phyloP scores from a whole-genome alignment of 2,329 filamentous ascomycete genomes.

The Fusarium foetens region DNA sequence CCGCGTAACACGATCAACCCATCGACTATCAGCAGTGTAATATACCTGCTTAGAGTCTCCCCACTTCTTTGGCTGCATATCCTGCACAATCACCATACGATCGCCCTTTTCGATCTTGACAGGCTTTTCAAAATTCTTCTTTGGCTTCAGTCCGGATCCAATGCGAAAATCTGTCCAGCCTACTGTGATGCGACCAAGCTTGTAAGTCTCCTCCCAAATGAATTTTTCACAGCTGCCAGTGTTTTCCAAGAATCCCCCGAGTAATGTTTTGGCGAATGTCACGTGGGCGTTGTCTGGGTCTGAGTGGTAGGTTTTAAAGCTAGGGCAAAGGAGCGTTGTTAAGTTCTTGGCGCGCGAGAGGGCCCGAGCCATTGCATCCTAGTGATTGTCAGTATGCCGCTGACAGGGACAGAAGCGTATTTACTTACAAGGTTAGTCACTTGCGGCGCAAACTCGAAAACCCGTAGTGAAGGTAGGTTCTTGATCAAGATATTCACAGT shows the following conservation, averaged over 20 bases:
- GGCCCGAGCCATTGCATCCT: not conserved
- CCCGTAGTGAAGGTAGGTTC: not conserved
- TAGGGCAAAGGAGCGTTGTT: fast-evolving
- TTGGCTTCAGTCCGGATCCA: not conserved
- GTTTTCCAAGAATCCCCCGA: not conserved
- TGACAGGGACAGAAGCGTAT: too few species aligned
- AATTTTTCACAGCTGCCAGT: not conserved
- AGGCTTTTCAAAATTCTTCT: fast-evolving
- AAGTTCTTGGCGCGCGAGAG: not conserved
- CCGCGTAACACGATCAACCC: not conserved
- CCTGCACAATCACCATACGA: not conserved
- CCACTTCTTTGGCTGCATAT: fast-evolving
- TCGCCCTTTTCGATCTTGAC: fast-evolving
- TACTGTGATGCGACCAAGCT: not conserved
- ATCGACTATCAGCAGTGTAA: not conserved
- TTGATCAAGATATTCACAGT: not conserved
- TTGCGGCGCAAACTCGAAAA: not conserved
- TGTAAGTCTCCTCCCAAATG: not conserved
- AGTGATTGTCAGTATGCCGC: too few species aligned
- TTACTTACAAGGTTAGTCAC: not conserved
- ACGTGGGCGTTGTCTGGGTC: fast-evolving
- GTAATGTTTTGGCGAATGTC: fast-evolving
- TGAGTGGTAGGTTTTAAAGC: not conserved
- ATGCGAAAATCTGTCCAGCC: fast-evolving
- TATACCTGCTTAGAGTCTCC: not conserved